phyloP scores from a whole-genome alignment of 495 filamentous ascomycete genomes.

The Hypoxylon intermedium region DNA sequence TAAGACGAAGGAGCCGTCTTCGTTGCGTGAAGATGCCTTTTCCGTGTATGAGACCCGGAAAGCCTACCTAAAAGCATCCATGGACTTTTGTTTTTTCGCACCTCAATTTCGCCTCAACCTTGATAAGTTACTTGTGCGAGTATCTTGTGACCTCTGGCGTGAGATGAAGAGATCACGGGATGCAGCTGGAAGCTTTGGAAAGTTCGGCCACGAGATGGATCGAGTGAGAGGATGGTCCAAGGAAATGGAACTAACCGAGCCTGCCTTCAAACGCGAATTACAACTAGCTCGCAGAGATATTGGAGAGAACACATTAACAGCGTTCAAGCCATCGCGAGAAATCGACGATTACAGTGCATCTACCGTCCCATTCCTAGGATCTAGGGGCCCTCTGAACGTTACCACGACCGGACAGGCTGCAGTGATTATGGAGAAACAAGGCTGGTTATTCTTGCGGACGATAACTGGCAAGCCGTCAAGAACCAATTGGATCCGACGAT shows the following conservation, averaged over 20 bases:
- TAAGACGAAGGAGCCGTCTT: slow-evolving; percentile 91
- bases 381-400: slow-evolving; percentile 67
- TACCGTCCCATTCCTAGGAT: slow-evolving; percentile 84
- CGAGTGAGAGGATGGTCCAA: slow-evolving; percentile 88
- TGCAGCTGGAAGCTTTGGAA: slow-evolving; percentile 63
- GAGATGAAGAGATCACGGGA: slow-evolving; percentile 76
- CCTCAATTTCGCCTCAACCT: slow-evolving; percentile 81
- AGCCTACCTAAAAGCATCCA: slow-evolving; percentile 85
- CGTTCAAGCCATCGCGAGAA: slow-evolving; percentile 81
- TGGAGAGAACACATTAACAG: slow-evolving; percentile 75
- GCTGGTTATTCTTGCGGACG: slow-evolving; percentile 87
- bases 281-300: slow-evolving; percentile 80
- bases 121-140: slow-evolving; percentile 81
- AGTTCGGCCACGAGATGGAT: slow-evolving; percentile 80
- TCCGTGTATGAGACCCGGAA: slow-evolving; percentile 93
- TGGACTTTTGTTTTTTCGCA: slow-evolving; percentile 90
- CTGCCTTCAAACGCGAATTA: slow-evolving; percentile 78
- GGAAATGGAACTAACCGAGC: slow-evolving; percentile 87
- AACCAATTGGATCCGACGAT: slow-evolving; percentile 84
- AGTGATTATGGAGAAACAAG: slow-evolving; percentile 78
- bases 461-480: slow-evolving; percentile 86
- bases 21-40: slow-evolving; percentile 92
- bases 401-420: slow-evolving; percentile 55
- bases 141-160: slow-evolving; percentile 85
- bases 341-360: slow-evolving; percentile 89